Evolutionary conservation across 495 filamentous ascomycete genomes (phyloP).

Genomic region (Jackrogersella minutella): DNA sequence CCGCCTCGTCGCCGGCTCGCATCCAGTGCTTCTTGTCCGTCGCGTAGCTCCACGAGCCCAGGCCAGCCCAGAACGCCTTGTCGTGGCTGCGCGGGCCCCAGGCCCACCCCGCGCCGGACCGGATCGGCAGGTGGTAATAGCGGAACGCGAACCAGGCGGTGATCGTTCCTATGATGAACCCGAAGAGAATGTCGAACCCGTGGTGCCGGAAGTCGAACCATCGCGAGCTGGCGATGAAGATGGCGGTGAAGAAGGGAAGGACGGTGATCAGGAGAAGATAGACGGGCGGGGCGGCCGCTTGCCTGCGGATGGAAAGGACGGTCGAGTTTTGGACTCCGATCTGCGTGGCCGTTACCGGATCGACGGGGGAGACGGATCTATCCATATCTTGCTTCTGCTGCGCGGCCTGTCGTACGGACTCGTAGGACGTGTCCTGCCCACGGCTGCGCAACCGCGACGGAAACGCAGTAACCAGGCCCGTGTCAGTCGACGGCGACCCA

Average conservation of each 20-base stretch:
- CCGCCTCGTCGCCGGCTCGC: constrained; percentile 48
- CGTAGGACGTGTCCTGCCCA: constrained; percentile 33
- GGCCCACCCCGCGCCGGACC: constrained; percentile 64
- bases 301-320: constrained; percentile 60
- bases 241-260: constrained; percentile 63
- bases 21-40: constrained; percentile 49
- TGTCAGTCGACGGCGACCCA: constrained; percentile 42
- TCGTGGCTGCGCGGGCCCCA: constrained; percentile 63
- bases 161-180: constrained; percentile 68
- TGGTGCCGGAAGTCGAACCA: constrained; percentile 87
- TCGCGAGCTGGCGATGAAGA: constrained; percentile 65
- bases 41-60: constrained; percentile 64
- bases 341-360: constrained; percentile 44
- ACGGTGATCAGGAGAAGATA: constrained; percentile 77
- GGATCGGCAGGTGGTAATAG: constrained; percentile 71
- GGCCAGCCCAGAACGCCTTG: constrained; percentile 66
- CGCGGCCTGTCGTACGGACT: constrained; percentile 39
- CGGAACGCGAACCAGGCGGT: constrained; percentile 59
- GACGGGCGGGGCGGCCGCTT: constrained; percentile 71
- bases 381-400: constrained; percentile 34
- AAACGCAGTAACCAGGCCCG: constrained; percentile 54
- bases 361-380: constrained; percentile 27
- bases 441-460: constrained; percentile 52
- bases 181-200: constrained; percentile 87
- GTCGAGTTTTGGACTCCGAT: constrained; percentile 55